A percentile compares a stretch with the other conserved stretches of the same genome.
These are phyloP conservation scores for Diutina catenulata DNA, from an alignment of 1,139 yeast genomes.

Conservation along the genomic window DNA sequence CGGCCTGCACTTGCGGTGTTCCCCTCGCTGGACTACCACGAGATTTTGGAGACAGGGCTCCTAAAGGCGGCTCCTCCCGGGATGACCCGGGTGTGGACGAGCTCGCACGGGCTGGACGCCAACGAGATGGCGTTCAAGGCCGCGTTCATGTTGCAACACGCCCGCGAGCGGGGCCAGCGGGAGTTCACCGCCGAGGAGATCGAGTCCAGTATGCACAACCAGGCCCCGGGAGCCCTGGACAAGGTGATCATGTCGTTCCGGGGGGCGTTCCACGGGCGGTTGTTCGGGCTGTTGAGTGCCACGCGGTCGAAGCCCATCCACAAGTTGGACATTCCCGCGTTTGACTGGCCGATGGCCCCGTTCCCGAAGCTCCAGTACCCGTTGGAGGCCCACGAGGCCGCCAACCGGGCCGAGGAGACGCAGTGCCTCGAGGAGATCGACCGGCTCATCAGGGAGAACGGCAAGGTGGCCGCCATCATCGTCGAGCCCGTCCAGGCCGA, in stretches of 20 bases:
- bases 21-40: conserved; percentile 45
- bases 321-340: conserved; percentile 65
- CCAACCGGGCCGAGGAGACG: conserved; percentile 48
- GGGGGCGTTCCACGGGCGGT: conserved; percentile 65
- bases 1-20: conserved; percentile 71
- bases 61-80: conserved; percentile 64
- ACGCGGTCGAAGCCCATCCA: conserved; percentile 69
- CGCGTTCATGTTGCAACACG: conserved; percentile 63
- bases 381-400: conserved; percentile 36
- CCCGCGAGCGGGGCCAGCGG: conserved; percentile 41
- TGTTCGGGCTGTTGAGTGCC: conserved; percentile 62
- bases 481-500: conserved; percentile 79
- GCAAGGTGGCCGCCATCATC: conserved; percentile 46
- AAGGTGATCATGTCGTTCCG: conserved; percentile 59
- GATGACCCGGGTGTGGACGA: conserved; percentile 53
- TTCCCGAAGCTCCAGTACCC: conserved; percentile 61
- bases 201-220: conserved; percentile 50
- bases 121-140: conserved; percentile 72
- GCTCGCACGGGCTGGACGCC: conserved; percentile 65
- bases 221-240: conserved; percentile 58
- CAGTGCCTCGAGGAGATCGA: conserved; percentile 50
- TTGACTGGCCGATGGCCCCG: conserved; percentile 69
- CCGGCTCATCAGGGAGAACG: conserved; percentile 34
- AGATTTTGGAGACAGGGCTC: conserved; percentile 42
- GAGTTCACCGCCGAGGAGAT: conserved; percentile 48